These are phyloP conservation scores for Boletellus ananiceps DNA, from an alignment of 768 basidiomycete species.

Conservation along the genomic window DNA sequence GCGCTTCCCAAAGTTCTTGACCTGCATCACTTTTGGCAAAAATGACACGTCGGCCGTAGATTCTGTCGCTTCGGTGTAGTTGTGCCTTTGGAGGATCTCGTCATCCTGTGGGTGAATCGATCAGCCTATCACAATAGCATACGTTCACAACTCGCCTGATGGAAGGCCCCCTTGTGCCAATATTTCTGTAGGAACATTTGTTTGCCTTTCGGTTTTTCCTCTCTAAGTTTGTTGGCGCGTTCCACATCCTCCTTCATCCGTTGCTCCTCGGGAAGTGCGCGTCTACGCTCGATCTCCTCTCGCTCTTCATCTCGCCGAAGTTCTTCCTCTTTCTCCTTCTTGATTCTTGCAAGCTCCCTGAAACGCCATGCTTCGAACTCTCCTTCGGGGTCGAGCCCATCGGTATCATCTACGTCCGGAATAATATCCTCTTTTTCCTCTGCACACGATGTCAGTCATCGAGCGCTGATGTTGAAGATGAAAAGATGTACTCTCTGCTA, in stretches of 20 bases:
- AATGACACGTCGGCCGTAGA: constrained; percentile 84
- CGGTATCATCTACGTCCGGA: constrained; percentile 92
- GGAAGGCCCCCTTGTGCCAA: constrained; percentile 99
- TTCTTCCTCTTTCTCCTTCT: constrained; percentile 89
- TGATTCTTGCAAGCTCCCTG: constrained; percentile 89
- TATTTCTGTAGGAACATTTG: constrained; percentile 97
- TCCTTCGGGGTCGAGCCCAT: constrained; percentile 79
- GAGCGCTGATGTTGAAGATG: not conserved
- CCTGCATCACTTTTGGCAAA: constrained; percentile 95
- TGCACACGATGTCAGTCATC: constrained; percentile 29
- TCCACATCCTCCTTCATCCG: constrained; percentile 90
- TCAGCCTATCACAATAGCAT: constrained; percentile 13
- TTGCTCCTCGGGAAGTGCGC: constrained; percentile 91
- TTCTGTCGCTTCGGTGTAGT: constrained; percentile 87
- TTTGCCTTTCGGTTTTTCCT: constrained; percentile 86
- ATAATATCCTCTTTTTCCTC: constrained; percentile 84
- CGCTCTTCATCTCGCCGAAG: constrained; percentile 76
- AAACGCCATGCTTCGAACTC: constrained; percentile 98
- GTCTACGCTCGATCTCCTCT: constrained; percentile 86
- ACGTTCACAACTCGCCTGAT: constrained; percentile 57
- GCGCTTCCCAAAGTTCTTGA: constrained; percentile 90
- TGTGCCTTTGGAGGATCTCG: constrained; percentile 76
- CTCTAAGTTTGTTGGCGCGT: constrained; percentile 72
- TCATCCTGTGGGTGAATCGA: constrained; percentile 56
- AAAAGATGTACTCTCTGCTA: constrained; percentile 75